Percentiles rank a stretch among this genome's conserved stretches.
Evolutionary conservation across 768 basidiomycete species (phyloP).

Genomic region (Dendrothele bispora): DNA sequence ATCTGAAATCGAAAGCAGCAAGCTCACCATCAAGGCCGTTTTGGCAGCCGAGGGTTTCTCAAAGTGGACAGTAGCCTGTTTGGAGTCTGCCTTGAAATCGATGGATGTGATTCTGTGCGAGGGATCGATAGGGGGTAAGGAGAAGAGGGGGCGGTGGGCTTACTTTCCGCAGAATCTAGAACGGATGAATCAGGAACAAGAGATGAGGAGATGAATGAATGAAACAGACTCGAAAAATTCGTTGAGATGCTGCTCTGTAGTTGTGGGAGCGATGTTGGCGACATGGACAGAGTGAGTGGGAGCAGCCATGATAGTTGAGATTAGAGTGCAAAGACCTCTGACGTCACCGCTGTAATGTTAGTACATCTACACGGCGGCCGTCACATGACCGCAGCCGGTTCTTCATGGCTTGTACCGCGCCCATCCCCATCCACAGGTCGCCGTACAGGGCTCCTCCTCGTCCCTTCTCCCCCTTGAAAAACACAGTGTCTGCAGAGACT

Average conservation of each 20-base stretch:
- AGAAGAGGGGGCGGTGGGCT: constrained; percentile 17
- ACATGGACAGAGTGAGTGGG: constrained; percentile 44
- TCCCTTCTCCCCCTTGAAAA: too few species aligned
- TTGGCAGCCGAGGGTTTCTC: constrained; percentile 82
- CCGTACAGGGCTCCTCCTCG: too few species aligned
- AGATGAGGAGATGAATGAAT: constrained; percentile 4
- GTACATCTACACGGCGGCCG: too few species aligned
- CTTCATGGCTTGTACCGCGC: too few species aligned
- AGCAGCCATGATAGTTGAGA: constrained; percentile 40
- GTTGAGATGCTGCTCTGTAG: constrained; percentile 64
- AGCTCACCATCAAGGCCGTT: constrained; percentile 77
- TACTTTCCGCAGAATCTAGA: constrained; percentile 86
- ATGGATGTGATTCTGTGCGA: constrained; percentile 62
- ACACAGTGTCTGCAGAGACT: too few species aligned
- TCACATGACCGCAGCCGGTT: too few species aligned
- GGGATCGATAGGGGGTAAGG: not conserved
- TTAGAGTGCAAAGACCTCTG: too few species aligned
- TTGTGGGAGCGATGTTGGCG: constrained; percentile 61
- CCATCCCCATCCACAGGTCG: too few species aligned
- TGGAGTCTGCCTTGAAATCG: constrained; percentile 45
- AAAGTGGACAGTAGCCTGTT: constrained; percentile 75
- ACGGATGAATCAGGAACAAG: constrained; percentile 5
- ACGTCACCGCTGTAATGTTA: too few species aligned
- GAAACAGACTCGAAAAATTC: constrained; percentile 77
- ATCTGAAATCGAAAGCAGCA: not conserved